phyloP scores from a whole-genome alignment of 345 rosid genomes.

The Eucalyptus cloeziana region DNA sequence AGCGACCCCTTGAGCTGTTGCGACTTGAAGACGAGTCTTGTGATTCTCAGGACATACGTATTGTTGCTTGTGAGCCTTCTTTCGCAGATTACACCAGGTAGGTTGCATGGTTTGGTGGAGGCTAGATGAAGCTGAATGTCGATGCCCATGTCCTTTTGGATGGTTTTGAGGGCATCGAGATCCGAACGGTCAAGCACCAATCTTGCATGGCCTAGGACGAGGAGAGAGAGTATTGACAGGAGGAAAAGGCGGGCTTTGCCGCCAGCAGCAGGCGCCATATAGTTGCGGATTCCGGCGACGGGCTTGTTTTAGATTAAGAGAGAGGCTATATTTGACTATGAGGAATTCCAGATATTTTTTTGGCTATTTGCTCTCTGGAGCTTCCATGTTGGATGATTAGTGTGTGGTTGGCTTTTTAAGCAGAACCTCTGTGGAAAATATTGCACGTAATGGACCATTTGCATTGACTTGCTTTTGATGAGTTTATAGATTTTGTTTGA shows the following conservation, averaged over 20 bases:
- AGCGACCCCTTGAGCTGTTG: constrained; percentile 36
- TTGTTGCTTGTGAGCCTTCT: constrained; percentile 27
- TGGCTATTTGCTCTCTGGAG: neutral
- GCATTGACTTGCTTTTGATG: neutral
- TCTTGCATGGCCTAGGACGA: constrained; percentile 23
- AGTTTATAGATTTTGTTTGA: neutral
- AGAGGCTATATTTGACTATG: neutral
- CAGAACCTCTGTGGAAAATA: neutral
- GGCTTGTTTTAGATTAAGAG: neutral
- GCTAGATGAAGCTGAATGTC: constrained; percentile 14
- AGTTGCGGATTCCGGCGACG: neutral
- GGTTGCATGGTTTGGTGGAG: constrained; percentile 22
- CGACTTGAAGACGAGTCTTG: constrained; percentile 53
- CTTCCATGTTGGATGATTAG: neutral
- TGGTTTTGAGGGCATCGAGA: constrained; percentile 30
- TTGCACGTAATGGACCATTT: neutral
- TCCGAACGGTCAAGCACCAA: constrained; percentile 44
- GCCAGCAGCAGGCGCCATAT: constrained; percentile 12
- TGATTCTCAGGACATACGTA: constrained; percentile 50
- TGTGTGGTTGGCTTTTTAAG: neutral
- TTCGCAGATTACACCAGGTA: constrained; percentile 66
- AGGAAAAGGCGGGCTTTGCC: constrained; percentile 6
- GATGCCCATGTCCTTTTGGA: constrained; percentile 43
- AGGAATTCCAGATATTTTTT: neutral
- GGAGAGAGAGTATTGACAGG: constrained; percentile 22